Evolutionary conservation across 441 rosid species (phyloP).

Genomic region (Adansonia gregorii): DNA sequence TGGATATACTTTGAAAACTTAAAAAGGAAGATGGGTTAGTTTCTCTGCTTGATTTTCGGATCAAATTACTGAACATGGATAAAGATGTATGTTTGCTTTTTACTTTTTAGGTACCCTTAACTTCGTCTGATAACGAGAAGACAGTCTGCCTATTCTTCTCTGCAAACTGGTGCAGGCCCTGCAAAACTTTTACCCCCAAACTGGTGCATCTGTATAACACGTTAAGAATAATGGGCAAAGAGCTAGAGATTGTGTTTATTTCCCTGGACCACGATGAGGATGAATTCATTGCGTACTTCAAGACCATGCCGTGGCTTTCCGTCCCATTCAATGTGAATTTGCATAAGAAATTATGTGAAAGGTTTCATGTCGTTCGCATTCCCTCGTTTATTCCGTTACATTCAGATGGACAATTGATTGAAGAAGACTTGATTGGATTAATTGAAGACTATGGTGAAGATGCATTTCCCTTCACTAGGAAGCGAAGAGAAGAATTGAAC

Average conservation of each 20-base stretch:
- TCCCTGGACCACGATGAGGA: conserved; percentile 69
- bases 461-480: conserved; percentile 73
- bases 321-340: conserved; percentile 58
- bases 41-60: not conserved
- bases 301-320: conserved; percentile 82
- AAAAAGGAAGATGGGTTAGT: not conserved
- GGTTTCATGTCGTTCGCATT: conserved; percentile 53
- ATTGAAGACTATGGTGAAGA: conserved; percentile 73
- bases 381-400: conserved; percentile 62
- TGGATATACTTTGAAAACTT: not conserved
- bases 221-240: conserved; percentile 48
- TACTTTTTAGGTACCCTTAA: conserved; percentile 56
- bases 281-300: conserved; percentile 64
- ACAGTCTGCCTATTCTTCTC: conserved; percentile 71
- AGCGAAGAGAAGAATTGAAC: conserved; percentile 64
- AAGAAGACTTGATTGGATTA: conserved; percentile 62
- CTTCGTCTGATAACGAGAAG: conserved; percentile 54
- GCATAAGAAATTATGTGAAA: conserved; percentile 45
- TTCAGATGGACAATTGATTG: conserved; percentile 45
- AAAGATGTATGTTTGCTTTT: conserved; percentile 7
- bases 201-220: conserved; percentile 57
- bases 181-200: conserved; percentile 63
- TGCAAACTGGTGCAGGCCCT: conserved; percentile 89
- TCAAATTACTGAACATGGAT: not conserved
- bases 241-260: conserved; percentile 66